Base-by-base conservation (phyloP, 495 filamentous ascomycete genomes). In the Penicillium roqueforti region DNA sequence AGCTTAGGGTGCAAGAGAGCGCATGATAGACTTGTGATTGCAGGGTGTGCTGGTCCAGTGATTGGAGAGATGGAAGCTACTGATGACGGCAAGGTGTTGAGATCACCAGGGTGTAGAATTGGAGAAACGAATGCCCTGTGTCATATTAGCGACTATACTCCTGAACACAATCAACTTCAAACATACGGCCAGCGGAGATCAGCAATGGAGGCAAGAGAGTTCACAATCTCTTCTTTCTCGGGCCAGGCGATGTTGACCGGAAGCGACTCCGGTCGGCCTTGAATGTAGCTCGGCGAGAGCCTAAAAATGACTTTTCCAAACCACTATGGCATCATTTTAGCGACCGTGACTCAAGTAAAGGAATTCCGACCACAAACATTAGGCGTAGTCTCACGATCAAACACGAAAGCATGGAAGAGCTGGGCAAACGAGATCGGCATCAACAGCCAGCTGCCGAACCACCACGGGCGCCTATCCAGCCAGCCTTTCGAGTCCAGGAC, bases 381-480 rank as follows among this genome's bases (percentile, higher is more conserved):
- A 0, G 92, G 92, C 56, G 92, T 89, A 65, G 86, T 89, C 61
- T 96, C 92, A 45, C 88, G 80, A 66, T 97, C 92, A 74, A 97
- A 97, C 26, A 97, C 82, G 68, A 91, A 88, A 2, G 92, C 86
- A 69, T 97, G 90, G 47, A 97, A 75, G 47, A 98, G 76, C 72
- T 97, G 93, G 29, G 91, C 93, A 63, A 84, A 89, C 11, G 91
- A 85, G n/a, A 95, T 63, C 1, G 93, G 93, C 80, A 96, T 92
- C 61, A 97, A 72, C 79, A 97, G 76, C 92, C 92, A 97, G 65
- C 90, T 95, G 20, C 92, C 93, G 77, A 91, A 92, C 93, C 93
- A 98, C 83, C 80, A 80, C 6, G 91, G 87, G 55, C 81, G 75
- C 38, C 85, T 79, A 75, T 82, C 84, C 47, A 96, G 77, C 76